These are phyloP conservation scores for Macadamia integrifolia DNA, from an alignment of 164 flowering plant species.

Conservation along the genomic window DNA sequence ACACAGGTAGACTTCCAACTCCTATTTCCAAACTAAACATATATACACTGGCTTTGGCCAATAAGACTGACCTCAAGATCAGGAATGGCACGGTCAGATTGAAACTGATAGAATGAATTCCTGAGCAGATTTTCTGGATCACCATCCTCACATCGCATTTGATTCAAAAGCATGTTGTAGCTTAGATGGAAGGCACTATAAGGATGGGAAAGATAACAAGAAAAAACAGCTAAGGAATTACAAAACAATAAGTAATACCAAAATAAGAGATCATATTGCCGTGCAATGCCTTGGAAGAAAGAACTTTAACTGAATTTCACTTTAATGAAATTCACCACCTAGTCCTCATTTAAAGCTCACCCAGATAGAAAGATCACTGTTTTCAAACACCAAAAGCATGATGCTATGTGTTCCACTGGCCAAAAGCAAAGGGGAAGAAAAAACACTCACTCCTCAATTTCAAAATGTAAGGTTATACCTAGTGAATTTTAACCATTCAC, in stretches of 20 bases:
- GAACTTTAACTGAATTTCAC: too few relatives aligned
- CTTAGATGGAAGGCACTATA: slow-evolving; percentile 96
- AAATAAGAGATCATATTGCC: neutral
- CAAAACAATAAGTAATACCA: neutral
- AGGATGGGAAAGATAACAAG: slow-evolving; percentile 5
- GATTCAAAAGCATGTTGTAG: slow-evolving; percentile 97
- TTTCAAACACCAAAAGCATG: too few relatives aligned
- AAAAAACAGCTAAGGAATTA: neutral
- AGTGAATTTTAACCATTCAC: too few relatives aligned
- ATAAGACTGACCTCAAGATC: slow-evolving; percentile 71
- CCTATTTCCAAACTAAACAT: neutral
- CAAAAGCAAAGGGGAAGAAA: too few relatives aligned
- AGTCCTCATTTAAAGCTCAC: neutral
- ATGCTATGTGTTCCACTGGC: too few relatives aligned
- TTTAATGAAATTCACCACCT: neutral
- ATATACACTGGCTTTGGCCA: neutral
- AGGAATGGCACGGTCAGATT: slow-evolving; percentile 93
- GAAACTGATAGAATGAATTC: slow-evolving; percentile 95
- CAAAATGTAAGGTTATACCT: too few relatives aligned
- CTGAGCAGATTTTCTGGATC: slow-evolving; percentile 88
- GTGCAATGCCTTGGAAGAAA: neutral
- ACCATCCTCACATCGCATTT: slow-evolving; percentile 90
- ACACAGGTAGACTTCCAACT: neutral
- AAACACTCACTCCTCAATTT: too few relatives aligned
- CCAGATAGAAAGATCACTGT: neutral